phyloP scores from a whole-genome alignment of 352 stramenopile species.

The Phytophthora sansomeana region DNA sequence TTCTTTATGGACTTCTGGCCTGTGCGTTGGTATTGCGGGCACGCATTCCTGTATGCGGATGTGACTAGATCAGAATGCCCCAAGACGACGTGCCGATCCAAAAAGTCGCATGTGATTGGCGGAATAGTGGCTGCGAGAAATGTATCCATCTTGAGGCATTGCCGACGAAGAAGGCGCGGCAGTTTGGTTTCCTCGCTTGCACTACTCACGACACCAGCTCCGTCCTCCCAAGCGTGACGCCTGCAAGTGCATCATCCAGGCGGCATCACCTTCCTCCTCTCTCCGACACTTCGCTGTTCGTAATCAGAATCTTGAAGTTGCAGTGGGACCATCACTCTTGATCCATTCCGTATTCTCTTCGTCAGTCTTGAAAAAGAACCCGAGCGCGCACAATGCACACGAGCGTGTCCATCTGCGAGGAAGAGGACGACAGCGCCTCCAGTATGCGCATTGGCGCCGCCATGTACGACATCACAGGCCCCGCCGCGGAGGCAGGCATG shows the following conservation, averaged over 20 bases:
- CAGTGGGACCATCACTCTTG: conserved; percentile 25
- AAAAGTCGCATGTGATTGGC: neutral
- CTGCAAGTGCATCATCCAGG: too few species aligned
- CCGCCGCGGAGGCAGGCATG: conserved; percentile 86
- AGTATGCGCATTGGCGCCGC: conserved; percentile 68
- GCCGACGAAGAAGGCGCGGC: neutral
- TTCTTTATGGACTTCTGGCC: neutral
- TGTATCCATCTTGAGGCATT: neutral
- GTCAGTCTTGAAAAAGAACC: conserved; percentile 7
- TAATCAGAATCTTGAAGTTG: conserved; percentile 36
- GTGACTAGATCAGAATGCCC: too few species aligned
- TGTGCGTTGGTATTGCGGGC: too few species aligned
- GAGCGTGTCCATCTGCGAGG: conserved; percentile 20
- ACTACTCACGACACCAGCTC: too few species aligned
- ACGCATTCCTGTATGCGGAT: too few species aligned
- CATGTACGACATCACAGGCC: conserved; percentile 89
- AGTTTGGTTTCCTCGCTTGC: too few species aligned
- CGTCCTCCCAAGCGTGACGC: too few species aligned
- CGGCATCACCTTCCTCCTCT: too few species aligned
- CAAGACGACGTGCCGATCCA: too few species aligned
- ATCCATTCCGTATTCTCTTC: neutral
- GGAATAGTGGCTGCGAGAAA: neutral
- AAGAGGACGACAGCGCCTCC: too few species aligned
- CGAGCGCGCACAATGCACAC: conserved; percentile 17
- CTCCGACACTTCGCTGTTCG: neutral